Evolutionary conservation across 1,284 basidiomycete genomes (phyloP), one percentile per base, ranked within the genome.

Genomic region (Sanghuangporus sanghuang): DNA sequence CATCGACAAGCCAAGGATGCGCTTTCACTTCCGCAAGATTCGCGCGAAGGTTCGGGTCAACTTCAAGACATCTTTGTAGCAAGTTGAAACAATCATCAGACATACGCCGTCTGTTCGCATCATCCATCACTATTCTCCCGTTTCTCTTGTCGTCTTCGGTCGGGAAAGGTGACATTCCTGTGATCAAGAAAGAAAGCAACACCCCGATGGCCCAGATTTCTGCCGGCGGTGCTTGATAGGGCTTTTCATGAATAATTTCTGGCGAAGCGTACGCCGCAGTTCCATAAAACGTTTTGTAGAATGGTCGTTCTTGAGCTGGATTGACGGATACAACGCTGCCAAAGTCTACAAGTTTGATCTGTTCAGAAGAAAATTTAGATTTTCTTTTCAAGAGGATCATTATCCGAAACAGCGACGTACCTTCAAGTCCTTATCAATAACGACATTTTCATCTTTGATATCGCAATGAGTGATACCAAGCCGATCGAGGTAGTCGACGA

Each of bases 331-430:
- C 89, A 27, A 93, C 93, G 67, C 90, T 93, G 57, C 94, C 93
- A 74, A 97, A 97, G 77, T 97, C 94, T 72, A 97, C 94, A 59
- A 97, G 81, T 74, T 97, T 96, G 71, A 96, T 90, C 85, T 91
- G 72, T 14, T 32, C 27, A 32, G 5, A 32, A 32, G 27, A 32
- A 32, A 32, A 32, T 3, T 32, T 32, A 32, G 27, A 32, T 32
- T 32, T 32, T 32, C 27, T 32, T 2, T 32, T 32, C 27, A 32
- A 32, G 27, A 32, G n/a, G 7, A 12, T 12, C 42, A 44, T 44
- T 12, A 12, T 52, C 54, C 18, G 48, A 39, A 32, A 32, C 27
- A 32, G 27, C 36, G 44, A 21, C 73, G 66, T 67, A 89, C 90
- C 76, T 83, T 88, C 62, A 89, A 77, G 67, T 90, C 76, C 61